Base-by-base conservation (phyloP, 2,329 filamentous ascomycete species). In the Trichophyton equinum region DNA sequence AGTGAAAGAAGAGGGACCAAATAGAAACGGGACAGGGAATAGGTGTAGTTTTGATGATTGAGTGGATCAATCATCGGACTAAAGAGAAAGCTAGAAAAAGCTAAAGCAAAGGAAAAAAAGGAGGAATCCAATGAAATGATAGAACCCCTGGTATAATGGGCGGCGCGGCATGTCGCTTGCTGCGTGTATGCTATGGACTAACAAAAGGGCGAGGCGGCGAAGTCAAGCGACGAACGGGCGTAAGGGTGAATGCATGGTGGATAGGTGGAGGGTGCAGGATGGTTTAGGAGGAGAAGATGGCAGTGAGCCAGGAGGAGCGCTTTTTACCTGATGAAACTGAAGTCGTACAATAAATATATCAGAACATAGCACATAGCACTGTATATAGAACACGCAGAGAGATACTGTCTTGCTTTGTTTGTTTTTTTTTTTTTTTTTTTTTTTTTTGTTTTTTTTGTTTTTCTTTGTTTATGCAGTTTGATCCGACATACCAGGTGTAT, bases 281-380 rank as follows among this genome's bases (percentile, higher is more conserved):
- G 33, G 46, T 51, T 22, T 40, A 44, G 18, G 55, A 25, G 13
- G 61, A 49, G 59, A 64, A 64, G 20, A 64, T 62, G 53, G 62
- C 59, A 18, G 64, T 59, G 9, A 67, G 61, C 66, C 66, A 67
- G 8, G 66, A 67, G 38, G 64, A 57, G 13, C 51, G 51, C n/a
- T 62, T 64, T 55, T 64, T 66, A 22, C 46, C 57, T 6, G 60
- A 57, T 22, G 67, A 65, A 47, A 53, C 63, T 67, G 59, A 30
- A 51, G 53, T 51, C 36, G 18, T 20, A 30, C 53, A 44, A 36
- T 13, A 38, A 13, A 38, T 33, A 58, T 53, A 46, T 47, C 36
- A 59, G 27, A 59, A 46, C 20, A 47, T 58, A 44, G 60, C 27
- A 46, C 20, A 47, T 58, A 44, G 60, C 27, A 42, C 27, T 4